Conservation (phyloP, 1,139 yeast genomes). For the Magnusiomyces sp. region DNA sequence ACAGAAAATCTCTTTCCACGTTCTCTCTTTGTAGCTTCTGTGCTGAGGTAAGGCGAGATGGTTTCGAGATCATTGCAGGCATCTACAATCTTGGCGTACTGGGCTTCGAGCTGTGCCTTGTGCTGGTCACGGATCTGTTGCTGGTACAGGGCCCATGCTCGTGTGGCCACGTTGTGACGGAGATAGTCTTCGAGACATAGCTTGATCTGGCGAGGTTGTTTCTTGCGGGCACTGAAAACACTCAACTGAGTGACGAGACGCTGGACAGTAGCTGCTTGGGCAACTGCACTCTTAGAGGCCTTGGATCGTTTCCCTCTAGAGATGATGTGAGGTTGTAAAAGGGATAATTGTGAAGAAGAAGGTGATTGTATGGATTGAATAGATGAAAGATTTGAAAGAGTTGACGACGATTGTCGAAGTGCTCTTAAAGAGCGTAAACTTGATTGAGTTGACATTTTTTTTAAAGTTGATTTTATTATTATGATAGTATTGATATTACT, state of each 20-base stretch:
- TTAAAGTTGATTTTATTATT: background rate
- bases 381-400: background rate
- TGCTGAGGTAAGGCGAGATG: conserved; percentile 42
- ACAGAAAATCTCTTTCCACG: conserved; percentile 36
- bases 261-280: conserved; percentile 52
- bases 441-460: conserved; percentile 1
- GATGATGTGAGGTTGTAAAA: conserved; percentile 8
- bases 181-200: conserved; percentile 73
- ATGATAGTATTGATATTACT: background rate
- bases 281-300: conserved; percentile 33
- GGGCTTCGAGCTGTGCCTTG: conserved; percentile 45
- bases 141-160: conserved; percentile 69
- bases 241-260: conserved; percentile 51
- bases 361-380: background rate
- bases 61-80: conserved; percentile 69
- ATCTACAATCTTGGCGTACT: conserved; percentile 54
- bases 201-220: conserved; percentile 74
- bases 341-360: background rate
- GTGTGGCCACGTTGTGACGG: conserved; percentile 74
- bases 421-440: conserved; percentile 1
- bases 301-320: conserved; percentile 39
- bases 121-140: conserved; percentile 41
- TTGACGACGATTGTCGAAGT: background rate
- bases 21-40: conserved; percentile 45
- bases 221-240: conserved; percentile 77